Evolutionary conservation across 2,329 filamentous ascomycete genomes (phyloP).

Genomic region (Sporothrix variecibatus): DNA sequence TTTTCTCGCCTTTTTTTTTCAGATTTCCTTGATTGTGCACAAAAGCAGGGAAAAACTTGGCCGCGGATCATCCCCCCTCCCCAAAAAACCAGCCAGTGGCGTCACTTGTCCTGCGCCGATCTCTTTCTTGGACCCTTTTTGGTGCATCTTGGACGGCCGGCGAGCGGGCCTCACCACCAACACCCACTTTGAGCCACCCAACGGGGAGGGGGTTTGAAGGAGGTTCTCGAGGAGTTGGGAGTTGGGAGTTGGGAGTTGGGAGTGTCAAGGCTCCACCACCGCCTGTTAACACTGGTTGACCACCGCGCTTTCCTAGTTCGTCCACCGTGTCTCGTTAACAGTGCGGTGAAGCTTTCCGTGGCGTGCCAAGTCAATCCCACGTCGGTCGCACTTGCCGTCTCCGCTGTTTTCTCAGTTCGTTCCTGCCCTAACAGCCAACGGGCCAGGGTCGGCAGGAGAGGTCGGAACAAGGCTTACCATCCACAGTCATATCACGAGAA

Average conservation of each 20-base stretch:
- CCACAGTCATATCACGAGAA: no score
- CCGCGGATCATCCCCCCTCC: constrained; percentile 1
- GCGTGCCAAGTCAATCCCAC: neutral
- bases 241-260: no score
- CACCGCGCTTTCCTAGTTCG: constrained; percentile 3
- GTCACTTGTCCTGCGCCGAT: constrained; percentile 11
- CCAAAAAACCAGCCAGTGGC: constrained; percentile 7
- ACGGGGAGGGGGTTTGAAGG: neutral
- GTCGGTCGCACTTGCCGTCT: constrained; percentile 3
- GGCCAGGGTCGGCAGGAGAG: neutral
- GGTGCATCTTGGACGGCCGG: neutral
- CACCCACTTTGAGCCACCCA: neutral
- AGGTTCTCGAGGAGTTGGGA: no score
- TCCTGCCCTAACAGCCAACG: neutral
- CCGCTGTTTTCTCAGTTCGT: neutral
- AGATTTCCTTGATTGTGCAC: neutral
- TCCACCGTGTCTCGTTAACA: neutral
- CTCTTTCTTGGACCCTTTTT: neutral
- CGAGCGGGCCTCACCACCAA: constrained; percentile 10
- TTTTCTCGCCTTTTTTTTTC: neutral
- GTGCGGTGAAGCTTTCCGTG: neutral
- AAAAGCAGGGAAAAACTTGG: constrained; percentile 22
- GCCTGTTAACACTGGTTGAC: neutral
- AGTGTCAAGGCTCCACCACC: neutral
- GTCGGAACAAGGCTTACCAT: neutral